Evolutionary conservation across 2,329 filamentous ascomycete genomes (phyloP), one percentile per base, ranked within the genome.

Genomic region (Aureobasidium sp.): DNA sequence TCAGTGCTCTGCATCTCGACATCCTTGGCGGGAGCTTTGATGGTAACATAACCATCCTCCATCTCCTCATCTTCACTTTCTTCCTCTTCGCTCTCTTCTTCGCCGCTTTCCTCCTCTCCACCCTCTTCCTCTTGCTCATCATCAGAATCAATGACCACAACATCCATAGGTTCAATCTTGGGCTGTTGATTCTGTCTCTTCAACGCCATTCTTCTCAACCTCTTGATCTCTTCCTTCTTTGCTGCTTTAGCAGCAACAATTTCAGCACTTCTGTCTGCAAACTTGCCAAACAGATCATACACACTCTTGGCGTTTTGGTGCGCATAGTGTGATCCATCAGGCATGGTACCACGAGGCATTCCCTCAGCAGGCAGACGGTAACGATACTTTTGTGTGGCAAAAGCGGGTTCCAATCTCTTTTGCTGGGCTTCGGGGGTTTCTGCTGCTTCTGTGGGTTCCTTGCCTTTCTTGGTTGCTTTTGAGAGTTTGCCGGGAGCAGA

Each of bases 91-190:
- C n/a, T 42, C 6, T 56, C 52, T 4, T 57, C 51, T 27, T 56
- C 58, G 2, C 12, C 27, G 6, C 8, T 23, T 7, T 41, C 57
- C 6, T 29, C 56, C 9, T 60, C 42, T 12, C 15, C 51, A 39
- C 34, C 32, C 0, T 67, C 55, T 10, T 34, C 32, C 0, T 67
- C 37, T 8, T 67, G 66, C 29, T 74, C 70, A 3, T 69, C 50
- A 0, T 51, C 57, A 60, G 26, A 32, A 9, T 41, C 36, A 36
- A 61, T 48, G 34, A 68, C 62, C 13, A 63, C n/a, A 41, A 69
- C 67, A 37, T 62, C 37, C 5, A 32, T 41, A 39, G 51, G 7
- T 15, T 48, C 41, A 12, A n/a, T 48, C 5, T 23, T 39, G 7
- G 7, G 1, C 20, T 48, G 9, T 26, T 59, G 10, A 41, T 44